Conservation (phyloP, 2,329 filamentous ascomycete genomes). For the Claviceps paspali region DNA sequence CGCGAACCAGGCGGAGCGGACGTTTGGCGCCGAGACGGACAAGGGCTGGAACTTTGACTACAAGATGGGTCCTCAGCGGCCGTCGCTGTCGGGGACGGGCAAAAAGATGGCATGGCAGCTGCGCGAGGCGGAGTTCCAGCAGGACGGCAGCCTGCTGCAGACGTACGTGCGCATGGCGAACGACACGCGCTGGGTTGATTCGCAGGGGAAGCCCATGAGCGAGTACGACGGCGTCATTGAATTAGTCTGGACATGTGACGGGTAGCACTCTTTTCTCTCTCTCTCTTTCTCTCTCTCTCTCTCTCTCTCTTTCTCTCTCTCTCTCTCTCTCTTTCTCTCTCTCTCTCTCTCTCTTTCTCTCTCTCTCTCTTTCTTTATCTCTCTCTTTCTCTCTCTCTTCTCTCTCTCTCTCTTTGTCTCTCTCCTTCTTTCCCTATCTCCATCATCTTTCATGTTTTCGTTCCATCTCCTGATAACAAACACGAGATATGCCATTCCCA, state of each 20-base stretch:
- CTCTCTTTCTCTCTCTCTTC: no score
- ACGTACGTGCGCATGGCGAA: conserved; percentile 35
- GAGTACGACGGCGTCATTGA: conserved; percentile 38
- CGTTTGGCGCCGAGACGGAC: conserved; percentile 31
- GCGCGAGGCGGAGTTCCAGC: conserved; percentile 27
- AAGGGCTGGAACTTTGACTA: conserved; percentile 33
- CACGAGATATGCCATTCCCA: no score
- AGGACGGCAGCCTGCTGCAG: conserved; percentile 34
- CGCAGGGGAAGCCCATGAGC: conserved; percentile 29
- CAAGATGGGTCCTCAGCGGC: conserved; percentile 31
- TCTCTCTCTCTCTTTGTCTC: no score
- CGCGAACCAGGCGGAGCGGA: conserved; percentile 33
- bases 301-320: no score
- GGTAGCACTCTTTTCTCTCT: background rate
- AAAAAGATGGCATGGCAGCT: conserved; percentile 37
- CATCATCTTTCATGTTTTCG: no score
- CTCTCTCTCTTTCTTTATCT: no score
- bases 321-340: no score
- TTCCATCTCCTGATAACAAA: no score
- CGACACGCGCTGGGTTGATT: conserved; percentile 35
- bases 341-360: no score
- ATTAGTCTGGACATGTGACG: conserved; percentile 34
- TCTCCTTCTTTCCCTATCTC: no score
- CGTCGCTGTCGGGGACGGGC: conserved; percentile 29
- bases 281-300: background rate